These are phyloP conservation scores for Saccharomycopsis amapae DNA, from an alignment of 805 yeast species.

Conservation along the genomic window DNA sequence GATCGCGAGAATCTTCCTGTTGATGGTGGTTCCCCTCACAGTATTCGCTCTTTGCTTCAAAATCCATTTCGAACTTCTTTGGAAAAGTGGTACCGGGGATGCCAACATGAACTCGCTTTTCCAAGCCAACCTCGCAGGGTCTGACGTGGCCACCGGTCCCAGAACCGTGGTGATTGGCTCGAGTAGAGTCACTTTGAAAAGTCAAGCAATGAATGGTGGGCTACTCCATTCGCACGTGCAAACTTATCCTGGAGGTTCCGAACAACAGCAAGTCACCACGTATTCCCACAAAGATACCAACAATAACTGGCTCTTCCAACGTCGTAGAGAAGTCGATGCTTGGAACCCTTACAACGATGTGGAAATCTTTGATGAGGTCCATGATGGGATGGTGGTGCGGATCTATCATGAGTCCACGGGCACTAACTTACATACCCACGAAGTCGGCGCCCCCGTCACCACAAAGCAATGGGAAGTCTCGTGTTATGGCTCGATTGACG, in stretches of 20 bases:
- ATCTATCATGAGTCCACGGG: slow-evolving; percentile 53
- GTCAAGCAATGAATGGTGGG: slow-evolving; percentile 70
- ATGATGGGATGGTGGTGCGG: slow-evolving; percentile 55
- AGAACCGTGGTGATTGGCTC: slow-evolving; percentile 59
- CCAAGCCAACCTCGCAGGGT: slow-evolving; percentile 66
- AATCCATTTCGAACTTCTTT: slow-evolving; percentile 64
- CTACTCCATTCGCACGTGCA: slow-evolving; percentile 69
- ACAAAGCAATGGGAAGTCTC: slow-evolving; percentile 54
- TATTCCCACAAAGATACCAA: slow-evolving; percentile 68
- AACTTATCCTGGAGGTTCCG: slow-evolving; percentile 65
- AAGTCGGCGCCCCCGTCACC: slow-evolving; percentile 53
- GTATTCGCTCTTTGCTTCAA: slow-evolving; percentile 63
- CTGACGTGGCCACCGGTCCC: slow-evolving; percentile 58
- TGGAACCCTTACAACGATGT: slow-evolving; percentile 27
- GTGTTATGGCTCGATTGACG: slow-evolving; percentile 55
- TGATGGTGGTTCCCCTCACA: slow-evolving; percentile 53
- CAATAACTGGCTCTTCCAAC: slow-evolving; percentile 59
- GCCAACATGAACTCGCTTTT: slow-evolving; percentile 71
- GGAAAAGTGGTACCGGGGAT: slow-evolving; percentile 70
- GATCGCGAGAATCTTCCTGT: slow-evolving; percentile 54
- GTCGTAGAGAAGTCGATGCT: slow-evolving; percentile 31
- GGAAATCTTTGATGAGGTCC: slow-evolving; percentile 29
- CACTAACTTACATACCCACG: slow-evolving; percentile 65
- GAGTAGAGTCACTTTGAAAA: slow-evolving; percentile 36
- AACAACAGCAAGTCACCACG: slow-evolving; percentile 71